These are phyloP conservation scores for Diplosphaera chodatii DNA, from an alignment of 139 green algal species.

Conservation along the genomic window DNA sequence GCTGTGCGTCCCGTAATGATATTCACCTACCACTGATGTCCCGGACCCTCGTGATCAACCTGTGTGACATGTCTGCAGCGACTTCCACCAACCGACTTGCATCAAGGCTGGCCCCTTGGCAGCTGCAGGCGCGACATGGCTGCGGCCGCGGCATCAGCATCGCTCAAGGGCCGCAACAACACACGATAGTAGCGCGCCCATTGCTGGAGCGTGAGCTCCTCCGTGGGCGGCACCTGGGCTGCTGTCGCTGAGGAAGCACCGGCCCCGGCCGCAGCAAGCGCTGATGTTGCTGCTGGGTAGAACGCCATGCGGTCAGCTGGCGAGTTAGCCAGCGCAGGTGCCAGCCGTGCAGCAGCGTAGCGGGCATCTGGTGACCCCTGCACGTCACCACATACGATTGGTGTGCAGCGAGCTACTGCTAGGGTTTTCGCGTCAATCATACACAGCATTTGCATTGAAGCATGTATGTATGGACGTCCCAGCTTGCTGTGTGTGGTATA, in stretches of 20 bases:
- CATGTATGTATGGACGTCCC: neutral
- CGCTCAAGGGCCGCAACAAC: neutral
- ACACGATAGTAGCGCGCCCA: conserved; percentile 10
- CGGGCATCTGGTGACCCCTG: conserved; percentile 25
- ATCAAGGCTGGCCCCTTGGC: neutral
- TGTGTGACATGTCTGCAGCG: no score
- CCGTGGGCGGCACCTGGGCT: conserved; percentile 3
- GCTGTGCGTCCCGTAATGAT: no score
- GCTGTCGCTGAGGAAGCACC: conserved; percentile 3
- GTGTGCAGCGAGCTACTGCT: neutral
- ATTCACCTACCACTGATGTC: no score
- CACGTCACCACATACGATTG: neutral
- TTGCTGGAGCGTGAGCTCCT: conserved; percentile 15
- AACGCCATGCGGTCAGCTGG: conserved; percentile 19
- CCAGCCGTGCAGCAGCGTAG: conserved; percentile 34
- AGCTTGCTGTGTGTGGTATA: neutral
- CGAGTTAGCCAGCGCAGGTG: conserved; percentile 28
- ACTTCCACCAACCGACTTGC: no score
- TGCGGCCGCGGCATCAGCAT: neutral
- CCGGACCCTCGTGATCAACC: no score
- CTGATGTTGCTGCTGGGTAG: neutral
- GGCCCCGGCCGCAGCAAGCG: no score
- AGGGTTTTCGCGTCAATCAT: no score
- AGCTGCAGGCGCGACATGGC: neutral
- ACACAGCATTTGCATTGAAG: neutral